Base-by-base conservation (phyloP, 2,329 filamentous ascomycete genomes). In the Calycina marina region DNA sequence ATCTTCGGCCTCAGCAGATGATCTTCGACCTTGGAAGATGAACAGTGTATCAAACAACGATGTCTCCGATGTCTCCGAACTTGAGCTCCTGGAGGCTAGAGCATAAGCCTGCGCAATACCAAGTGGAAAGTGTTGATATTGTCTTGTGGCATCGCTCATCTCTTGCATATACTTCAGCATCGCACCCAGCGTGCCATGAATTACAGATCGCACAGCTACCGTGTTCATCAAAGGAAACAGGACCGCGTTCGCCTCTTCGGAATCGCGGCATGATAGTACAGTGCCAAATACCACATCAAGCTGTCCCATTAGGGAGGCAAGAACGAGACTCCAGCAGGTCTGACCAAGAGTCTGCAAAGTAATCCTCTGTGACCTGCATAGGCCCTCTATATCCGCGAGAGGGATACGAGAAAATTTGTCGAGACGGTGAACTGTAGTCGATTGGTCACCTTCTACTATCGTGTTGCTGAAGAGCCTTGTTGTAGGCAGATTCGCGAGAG, bases 151-250 rank as follows among this genome's bases (percentile, higher is more conserved):
- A 2, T 65, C 61, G 54, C 81, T 69, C 38, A 69, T 77, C 2
- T 75, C 67, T 48, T 93, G 84, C 41, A 85, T 64, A 47, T 86
- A 80, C 9, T 60, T 63, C 16, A 93, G 56, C 56, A 92, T 75
- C 1, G 74, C 65, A 1, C 53, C 41, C 0, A 68, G 57, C 0
- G 65, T 72, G 2, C 82, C 82, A 44, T 90, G 79, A 2, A 93
- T 52, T 3, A 86, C 63, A 2, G 68, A 68, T 8, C 85, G 67
- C 5, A 93, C 62, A 0, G 78, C 70, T 0, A 93, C 74, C 0
- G 86, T 93, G 48, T 93, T 94, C 81, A 94, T 93, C 0, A 80
- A 83, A 0, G 86, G 88, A 46, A 93, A 94, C 49, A 86, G 63
- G 9, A 88, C 55, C 15, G 69, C 54, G 26, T 79, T 69, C 0